Base-by-base conservation (phyloP, 1,284 basidiomycete species). In the Pseudomicrostroma phylloplanum region DNA sequence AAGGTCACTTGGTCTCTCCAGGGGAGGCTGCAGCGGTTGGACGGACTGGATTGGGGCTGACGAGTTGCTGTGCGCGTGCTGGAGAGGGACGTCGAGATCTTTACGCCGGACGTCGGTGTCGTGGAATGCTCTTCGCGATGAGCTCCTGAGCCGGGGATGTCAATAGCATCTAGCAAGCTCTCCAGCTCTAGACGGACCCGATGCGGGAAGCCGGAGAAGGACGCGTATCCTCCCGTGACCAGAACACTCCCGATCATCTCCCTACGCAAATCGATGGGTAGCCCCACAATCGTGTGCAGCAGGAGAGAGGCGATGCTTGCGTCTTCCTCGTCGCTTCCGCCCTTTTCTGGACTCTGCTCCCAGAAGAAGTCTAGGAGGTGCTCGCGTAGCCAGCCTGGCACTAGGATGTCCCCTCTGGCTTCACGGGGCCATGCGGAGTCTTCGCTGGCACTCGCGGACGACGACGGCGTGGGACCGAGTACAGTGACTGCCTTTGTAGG, bases 351-450 rank as follows among this genome's bases (percentile, higher is more conserved):
- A n/a, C 89, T 89, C 7, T 87, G 86, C 73, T 91, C 90, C 68
- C 96, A 96, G 1, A 97, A 82, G 3, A 93, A 84, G 76, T 98
- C 94, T 1, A 91, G 88, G 0, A 89, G 89, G 8, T 92, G 84
- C 77, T 96, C 92, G 42, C 94, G 82, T 26, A 97, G 83, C 94
- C 94, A 98, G 0, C 93, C 93, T 0, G 94, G 94, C 46, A 97
- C 86, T 15, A 54, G 7, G 51, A 54, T 2, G 13, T 54, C 51
- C 7, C 25, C 51, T 13, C 17, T 21, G n/a, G 43, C 43, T 48
- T 17, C 17, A 12, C 21, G 43, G 12, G 21, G 43, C 43, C 17
- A 17, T 21, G 43, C 12, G 4, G 21, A 4, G 12, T 17, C 43
- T 48, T 17, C 15, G 21, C 21, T 48, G 6, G 30, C 30, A 48